phyloP scores from a whole-genome alignment of 805 yeast genomes.

The Schwanniomyces sp. region DNA sequence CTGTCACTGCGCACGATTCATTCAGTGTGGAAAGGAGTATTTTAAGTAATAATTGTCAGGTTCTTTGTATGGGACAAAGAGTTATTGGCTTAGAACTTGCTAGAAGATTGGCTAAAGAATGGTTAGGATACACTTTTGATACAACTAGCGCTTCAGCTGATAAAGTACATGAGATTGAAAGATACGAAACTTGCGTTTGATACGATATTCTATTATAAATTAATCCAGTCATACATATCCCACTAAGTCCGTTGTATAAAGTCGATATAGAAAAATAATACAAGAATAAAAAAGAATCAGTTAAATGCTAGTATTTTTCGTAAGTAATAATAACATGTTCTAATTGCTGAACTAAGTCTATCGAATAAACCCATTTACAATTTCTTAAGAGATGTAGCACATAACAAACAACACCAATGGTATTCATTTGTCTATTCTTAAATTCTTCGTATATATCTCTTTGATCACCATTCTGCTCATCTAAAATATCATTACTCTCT shows the following conservation, averaged over 20 bases:
- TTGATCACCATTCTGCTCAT: neutral
- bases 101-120: slow-evolving; percentile 42
- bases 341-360: slow-evolving; percentile 4
- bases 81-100: slow-evolving; percentile 47
- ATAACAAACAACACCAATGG: slow-evolving; percentile 7
- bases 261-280: no score
- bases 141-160: slow-evolving; percentile 38
- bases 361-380: slow-evolving; percentile 9
- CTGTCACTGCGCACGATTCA: slow-evolving; percentile 49
- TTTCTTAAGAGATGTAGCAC: slow-evolving; percentile 8
- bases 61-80: slow-evolving; percentile 49
- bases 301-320: neutral
- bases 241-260: no score
- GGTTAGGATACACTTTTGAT: slow-evolving; percentile 44
- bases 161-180: slow-evolving; percentile 33
- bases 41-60: slow-evolving; percentile 43
- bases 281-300: neutral
- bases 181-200: slow-evolving; percentile 18
- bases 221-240: no score
- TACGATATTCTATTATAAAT: neutral
- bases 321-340: slow-evolving; percentile 6
- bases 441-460: slow-evolving; percentile 1
- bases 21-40: slow-evolving; percentile 47
- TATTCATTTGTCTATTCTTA: slow-evolving; percentile 6
- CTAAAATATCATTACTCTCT: slow-evolving; percentile 1